Evolutionary conservation across 352 stramenopile species (phyloP).

Genomic region (Globisporangium spiculum): DNA sequence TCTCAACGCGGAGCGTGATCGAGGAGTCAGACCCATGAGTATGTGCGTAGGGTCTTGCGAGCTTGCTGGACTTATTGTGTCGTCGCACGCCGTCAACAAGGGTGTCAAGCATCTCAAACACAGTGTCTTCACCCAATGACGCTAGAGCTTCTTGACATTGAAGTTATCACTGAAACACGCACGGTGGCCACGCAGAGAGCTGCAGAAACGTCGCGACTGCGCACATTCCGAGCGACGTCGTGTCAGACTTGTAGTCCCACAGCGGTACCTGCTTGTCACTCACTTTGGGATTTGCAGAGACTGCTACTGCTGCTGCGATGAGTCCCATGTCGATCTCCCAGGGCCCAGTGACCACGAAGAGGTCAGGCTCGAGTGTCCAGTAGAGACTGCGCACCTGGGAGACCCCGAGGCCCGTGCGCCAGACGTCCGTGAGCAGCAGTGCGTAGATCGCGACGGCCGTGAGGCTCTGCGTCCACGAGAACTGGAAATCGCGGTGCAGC

Average conservation of each 20-base stretch:
- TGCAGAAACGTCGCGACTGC: neutral
- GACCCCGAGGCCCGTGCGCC: conserved; percentile 3
- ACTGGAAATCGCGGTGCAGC: neutral
- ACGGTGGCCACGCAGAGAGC: neutral
- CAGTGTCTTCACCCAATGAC: neutral
- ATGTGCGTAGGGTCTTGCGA: neutral
- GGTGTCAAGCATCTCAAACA: neutral
- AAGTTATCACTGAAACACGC: neutral
- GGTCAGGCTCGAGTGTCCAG: neutral
- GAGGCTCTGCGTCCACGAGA: conserved; percentile 6
- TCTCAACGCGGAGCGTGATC: conserved; percentile 1
- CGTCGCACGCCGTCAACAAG: neutral
- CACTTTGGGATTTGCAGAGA: too few relatives aligned
- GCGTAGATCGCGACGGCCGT: neutral
- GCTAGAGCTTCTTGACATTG: neutral
- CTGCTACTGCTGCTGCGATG: too few relatives aligned
- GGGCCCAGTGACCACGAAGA: neutral
- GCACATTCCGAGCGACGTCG: neutral
- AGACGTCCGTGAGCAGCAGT: conserved; percentile 5
- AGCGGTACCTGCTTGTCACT: neutral
- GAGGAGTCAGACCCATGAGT: neutral
- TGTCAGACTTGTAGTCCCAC: conserved; percentile 4
- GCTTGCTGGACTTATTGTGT: too few relatives aligned
- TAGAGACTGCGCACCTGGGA: neutral
- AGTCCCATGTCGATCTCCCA: neutral